phyloP scores from a whole-genome alignment of 768 basidiomycete species.

The Mycena amicta region DNA sequence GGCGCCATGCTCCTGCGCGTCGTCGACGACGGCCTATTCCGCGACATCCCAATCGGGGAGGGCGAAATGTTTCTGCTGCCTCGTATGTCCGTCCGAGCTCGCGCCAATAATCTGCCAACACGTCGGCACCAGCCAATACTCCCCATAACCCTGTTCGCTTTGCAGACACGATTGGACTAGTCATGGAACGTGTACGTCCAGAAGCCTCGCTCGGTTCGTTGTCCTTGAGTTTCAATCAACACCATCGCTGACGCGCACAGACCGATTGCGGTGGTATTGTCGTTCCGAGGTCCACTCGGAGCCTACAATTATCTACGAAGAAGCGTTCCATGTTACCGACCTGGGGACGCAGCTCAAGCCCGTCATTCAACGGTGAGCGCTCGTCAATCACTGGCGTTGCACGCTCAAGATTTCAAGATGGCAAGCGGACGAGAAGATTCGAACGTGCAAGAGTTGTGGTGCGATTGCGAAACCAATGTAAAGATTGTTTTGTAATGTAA shows the following conservation, averaged over 20 bases:
- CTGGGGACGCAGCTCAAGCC: conserved; percentile 94
- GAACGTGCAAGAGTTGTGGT: conserved; percentile 77
- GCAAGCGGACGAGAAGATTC: conserved; percentile 48
- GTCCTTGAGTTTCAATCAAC: background rate
- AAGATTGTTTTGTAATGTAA: too few species aligned
- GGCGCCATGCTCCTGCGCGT: conserved; percentile 90
- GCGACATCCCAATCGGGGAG: conserved; percentile 88
- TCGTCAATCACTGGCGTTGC: background rate
- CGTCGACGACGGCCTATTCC: conserved; percentile 77
- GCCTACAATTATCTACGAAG: conserved; percentile 82
- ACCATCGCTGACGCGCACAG: conserved; percentile 40
- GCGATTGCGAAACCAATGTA: conserved; percentile 60
- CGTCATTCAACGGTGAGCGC: conserved; percentile 85
- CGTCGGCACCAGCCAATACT: conserved; percentile 72
- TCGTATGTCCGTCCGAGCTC: conserved; percentile 46
- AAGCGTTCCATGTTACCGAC: conserved; percentile 85
- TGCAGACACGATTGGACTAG: conserved; percentile 87
- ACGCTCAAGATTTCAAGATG: conserved; percentile 1
- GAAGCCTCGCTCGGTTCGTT: conserved; percentile 68
- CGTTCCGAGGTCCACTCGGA: conserved; percentile 56
- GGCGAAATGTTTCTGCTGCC: conserved; percentile 97
- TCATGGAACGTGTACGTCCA: conserved; percentile 86
- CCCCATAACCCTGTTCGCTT: conserved; percentile 96
- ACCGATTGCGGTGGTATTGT: conserved; percentile 94
- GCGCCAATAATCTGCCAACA: background rate